Conservation (phyloP, 495 filamentous ascomycete species). For the Penicillium coprophilum region DNA sequence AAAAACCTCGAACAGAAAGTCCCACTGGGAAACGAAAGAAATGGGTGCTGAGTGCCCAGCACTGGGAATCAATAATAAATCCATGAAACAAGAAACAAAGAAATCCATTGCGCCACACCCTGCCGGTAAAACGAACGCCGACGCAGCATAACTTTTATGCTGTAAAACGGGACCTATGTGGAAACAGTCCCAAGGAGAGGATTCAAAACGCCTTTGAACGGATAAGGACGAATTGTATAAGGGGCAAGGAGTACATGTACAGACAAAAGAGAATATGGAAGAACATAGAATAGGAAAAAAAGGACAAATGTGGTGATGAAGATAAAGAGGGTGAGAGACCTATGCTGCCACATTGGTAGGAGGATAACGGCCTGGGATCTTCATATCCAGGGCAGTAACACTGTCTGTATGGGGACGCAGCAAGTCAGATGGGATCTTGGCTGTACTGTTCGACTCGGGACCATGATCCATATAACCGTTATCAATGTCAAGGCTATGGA, state of each 20-base stretch:
- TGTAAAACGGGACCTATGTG: not conserved
- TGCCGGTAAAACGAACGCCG: conserved; percentile 13
- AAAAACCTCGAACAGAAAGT: conserved; percentile 8
- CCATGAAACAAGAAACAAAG: conserved; percentile 5
- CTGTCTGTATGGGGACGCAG: conserved; percentile 30
- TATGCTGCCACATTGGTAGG: conserved; percentile 36
- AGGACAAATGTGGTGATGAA: conserved; percentile 1
- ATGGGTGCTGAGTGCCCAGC: conserved; percentile 1
- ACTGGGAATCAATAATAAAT: conserved; percentile 11
- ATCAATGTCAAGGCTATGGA: not conserved
- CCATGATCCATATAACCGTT: not conserved
- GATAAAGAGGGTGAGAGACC: not conserved
- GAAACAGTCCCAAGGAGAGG: conserved; percentile 9
- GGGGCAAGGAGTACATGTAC: conserved; percentile 11
- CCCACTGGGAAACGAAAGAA: conserved; percentile 14
- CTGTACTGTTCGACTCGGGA: not conserved
- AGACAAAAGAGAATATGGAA: conserved; percentile 6
- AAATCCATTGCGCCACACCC: conserved; percentile 10
- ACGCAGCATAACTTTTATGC: conserved; percentile 11
- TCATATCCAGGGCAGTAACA: conserved; percentile 34
- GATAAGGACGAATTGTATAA: conserved; percentile 3
- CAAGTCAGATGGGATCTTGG: conserved; percentile 13
- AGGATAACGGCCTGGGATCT: conserved; percentile 43
- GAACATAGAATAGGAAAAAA: not conserved
- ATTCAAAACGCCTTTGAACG: conserved; percentile 13